Evolutionary conservation across 768 basidiomycete species (phyloP).

Genomic region (Tulasnella sp.): DNA sequence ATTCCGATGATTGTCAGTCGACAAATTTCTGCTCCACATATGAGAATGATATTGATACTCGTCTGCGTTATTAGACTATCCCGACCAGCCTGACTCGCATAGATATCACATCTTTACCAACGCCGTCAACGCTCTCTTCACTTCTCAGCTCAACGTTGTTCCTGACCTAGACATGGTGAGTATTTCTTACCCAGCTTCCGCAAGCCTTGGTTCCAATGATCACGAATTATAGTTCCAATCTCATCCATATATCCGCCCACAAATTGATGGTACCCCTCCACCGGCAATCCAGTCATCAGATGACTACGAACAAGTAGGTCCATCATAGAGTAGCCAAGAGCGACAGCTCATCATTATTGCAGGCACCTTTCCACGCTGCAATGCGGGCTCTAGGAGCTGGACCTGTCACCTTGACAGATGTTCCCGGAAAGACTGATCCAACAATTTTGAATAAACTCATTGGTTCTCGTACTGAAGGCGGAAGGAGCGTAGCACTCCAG

Average conservation of each 20-base stretch:
- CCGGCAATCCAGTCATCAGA: neutral
- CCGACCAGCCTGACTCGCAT: conserved; percentile 14
- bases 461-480: conserved; percentile 3
- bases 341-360: neutral
- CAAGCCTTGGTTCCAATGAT: neutral
- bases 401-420: conserved; percentile 16
- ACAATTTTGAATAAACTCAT: conserved; percentile 13
- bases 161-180: conserved; percentile 16
- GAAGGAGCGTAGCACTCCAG: conserved; percentile 13
- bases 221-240: conserved; percentile 15
- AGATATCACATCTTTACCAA: conserved; percentile 16
- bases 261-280: neutral
- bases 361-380: conserved; percentile 16
- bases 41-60: neutral
- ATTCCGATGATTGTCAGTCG: conserved; percentile 3
- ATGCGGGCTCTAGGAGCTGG: conserved; percentile 14
- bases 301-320: conserved; percentile 6
- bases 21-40: neutral
- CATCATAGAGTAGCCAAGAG: neutral
- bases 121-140: conserved; percentile 14
- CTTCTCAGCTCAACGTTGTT: conserved; percentile 16
- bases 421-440: conserved; percentile 16
- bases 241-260: conserved; percentile 13
- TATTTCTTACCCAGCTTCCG: neutral
- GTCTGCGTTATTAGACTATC: conserved; percentile 7